Base-by-base conservation (phyloP, 2,329 filamentous ascomycete genomes). In the Ophiostoma australiae region DNA sequence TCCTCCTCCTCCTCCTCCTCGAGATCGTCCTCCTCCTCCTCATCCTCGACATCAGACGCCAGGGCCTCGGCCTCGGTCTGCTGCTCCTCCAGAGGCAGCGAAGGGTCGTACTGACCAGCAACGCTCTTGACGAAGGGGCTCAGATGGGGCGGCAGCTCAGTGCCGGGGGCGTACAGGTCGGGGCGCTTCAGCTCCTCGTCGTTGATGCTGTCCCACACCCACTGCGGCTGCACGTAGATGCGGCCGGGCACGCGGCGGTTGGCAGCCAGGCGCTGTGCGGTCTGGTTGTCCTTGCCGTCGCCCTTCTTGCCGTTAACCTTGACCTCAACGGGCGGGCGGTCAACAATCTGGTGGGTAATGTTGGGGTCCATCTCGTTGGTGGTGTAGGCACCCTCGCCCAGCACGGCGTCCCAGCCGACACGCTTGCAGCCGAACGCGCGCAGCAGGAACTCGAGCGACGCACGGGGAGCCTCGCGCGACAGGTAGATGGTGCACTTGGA, bases 131-230 rank as follows among this genome's bases (percentile, higher is more conserved):
- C 93, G 85, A 97, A 99, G 35, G 95, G 95, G 80, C 94, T 98
- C 76, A 99, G 81, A 84, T 99, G 95, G 15, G 95, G 95, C 31
- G 95, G 95, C 41, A 99, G 84, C 75, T 92, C 90, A 23, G 94
- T 91, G 23, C 95, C 95, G 1, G 95, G 95, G 0, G 90, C 92
- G 77, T 99, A 99, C 48, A 94, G 81, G 78, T 97, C 93, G 41
- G 94, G 88, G 74, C 91, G 87, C 79, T 97, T 89, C 71, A 99
- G 83, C 80, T 94, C 93, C 73, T 93, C 92, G 66, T 95, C 92
- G 79, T 99, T 99, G 79, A 97, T 83, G 77, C 92, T 94, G 78
- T 99, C 95, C 95, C 95, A 99, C 4, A 99, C 89, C 94, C 96
- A 99, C 79, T 99, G 95, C 27, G 95, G 95, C 82, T 99, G 95